Conservation (phyloP, 1,284 basidiomycete genomes). For the Marasmius oreades region DNA sequence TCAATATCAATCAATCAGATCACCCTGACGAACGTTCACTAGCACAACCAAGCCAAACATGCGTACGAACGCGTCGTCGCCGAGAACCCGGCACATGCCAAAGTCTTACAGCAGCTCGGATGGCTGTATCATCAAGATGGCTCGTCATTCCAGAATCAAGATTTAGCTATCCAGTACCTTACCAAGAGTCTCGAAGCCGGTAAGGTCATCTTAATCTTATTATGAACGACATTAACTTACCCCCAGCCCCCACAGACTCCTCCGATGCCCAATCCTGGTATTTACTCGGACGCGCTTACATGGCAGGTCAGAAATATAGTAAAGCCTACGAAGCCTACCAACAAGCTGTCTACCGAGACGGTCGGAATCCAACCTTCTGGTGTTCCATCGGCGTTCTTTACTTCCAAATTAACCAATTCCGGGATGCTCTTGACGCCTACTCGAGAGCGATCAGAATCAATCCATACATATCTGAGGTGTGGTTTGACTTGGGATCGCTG, state of each 20-base stretch:
- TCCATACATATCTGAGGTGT: conserved; percentile 98
- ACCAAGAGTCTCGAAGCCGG: conserved; percentile 94
- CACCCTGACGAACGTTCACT: no score
- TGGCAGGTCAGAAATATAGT: conserved; percentile 99
- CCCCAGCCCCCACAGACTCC: conserved; percentile 63
- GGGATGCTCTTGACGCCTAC: conserved; percentile 97
- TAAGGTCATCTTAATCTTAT: conserved; percentile 32
- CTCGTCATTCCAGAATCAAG: conserved; percentile 93
- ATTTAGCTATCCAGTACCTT: conserved; percentile 89
- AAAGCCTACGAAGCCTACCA: conserved; percentile 99
- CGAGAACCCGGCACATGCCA: conserved; percentile 93
- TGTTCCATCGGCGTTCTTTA: conserved; percentile 99
- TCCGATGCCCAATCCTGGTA: conserved; percentile 99
- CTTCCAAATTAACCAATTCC: conserved; percentile 99
- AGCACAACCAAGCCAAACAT: conserved; percentile 89
- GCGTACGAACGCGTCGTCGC: conserved; percentile 96
- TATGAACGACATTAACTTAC: conserved; percentile 3
- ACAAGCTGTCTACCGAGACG: conserved; percentile 97
- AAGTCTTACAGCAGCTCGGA: conserved; percentile 96
- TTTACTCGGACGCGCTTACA: conserved; percentile 94
- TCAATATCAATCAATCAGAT: not conserved
- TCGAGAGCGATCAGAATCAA: conserved; percentile 98
- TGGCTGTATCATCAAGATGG: conserved; percentile 97
- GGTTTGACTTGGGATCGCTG: conserved; percentile 96
- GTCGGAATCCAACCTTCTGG: conserved; percentile 99